Conservation (phyloP, 2,329 filamentous ascomycete genomes). For the Colletotrichum magnum region DNA sequence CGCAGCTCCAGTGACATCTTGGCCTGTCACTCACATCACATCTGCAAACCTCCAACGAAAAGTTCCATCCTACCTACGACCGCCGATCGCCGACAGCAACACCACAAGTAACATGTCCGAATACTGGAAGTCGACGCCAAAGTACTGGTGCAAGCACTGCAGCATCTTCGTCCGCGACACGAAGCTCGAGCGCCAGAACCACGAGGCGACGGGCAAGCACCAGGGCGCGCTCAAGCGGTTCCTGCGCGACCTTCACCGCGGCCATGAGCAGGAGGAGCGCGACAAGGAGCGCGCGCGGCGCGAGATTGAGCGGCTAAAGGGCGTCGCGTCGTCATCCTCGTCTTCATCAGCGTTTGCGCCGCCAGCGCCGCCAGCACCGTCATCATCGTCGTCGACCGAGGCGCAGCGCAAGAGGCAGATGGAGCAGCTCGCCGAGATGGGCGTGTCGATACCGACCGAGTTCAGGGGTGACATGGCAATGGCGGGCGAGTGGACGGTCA, state of each 20-base stretch:
- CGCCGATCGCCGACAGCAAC: too few relatives aligned
- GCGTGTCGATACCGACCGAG: conserved; percentile 85
- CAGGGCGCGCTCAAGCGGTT: conserved; percentile 90
- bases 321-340: conserved; percentile 69
- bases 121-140: conserved; percentile 98
- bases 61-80: neutral
- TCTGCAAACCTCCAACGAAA: neutral
- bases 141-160: conserved; percentile 99
- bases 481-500: conserved; percentile 88
- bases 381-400: conserved; percentile 56
- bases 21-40: neutral
- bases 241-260: conserved; percentile 88
- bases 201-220: conserved; percentile 89
- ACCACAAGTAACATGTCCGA: conserved; percentile 78
- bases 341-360: conserved; percentile 49
- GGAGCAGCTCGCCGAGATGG: conserved; percentile 89
- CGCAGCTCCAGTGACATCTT: conserved; percentile 16
- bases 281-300: conserved; percentile 86
- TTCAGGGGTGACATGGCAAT: conserved; percentile 87
- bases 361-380: conserved; percentile 39
- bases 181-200: conserved; percentile 88
- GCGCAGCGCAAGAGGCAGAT: conserved; percentile 86
- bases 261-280: conserved; percentile 83
- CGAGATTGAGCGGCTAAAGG: conserved; percentile 89
- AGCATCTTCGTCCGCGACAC: conserved; percentile 92